These are phyloP conservation scores for Epichloe gansuensis DNA, from an alignment of 2,329 filamentous ascomycete genomes.

Conservation along the genomic window DNA sequence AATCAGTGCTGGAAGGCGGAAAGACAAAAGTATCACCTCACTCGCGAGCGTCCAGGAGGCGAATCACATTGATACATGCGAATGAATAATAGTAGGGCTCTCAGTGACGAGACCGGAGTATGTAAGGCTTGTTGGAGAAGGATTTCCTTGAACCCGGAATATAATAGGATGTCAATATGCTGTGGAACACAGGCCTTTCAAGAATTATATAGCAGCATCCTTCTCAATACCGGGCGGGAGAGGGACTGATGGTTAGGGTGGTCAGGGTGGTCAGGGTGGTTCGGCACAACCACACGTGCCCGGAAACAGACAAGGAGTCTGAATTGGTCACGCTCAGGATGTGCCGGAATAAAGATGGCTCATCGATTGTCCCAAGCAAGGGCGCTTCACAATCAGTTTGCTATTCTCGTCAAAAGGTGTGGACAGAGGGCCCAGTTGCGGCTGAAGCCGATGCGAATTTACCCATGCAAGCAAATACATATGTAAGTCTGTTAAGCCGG, in stretches of 20 bases:
- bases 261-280: neutral
- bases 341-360: neutral
- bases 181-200: constrained; percentile 1
- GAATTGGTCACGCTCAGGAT: neutral
- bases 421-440: neutral
- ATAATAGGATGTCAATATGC: neutral
- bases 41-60: neutral
- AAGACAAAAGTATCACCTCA: neutral
- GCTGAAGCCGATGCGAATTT: neutral
- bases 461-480: neutral
- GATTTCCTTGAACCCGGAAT: neutral
- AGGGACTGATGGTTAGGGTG: neutral
- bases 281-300: neutral
- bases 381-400: neutral
- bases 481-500: neutral
- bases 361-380: neutral
- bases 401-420: neutral
- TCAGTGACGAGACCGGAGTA: neutral
- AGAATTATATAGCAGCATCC: neutral
- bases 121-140: neutral
- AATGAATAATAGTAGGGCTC: neutral
- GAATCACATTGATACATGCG: neutral
- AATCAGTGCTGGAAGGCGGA: neutral
- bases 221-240: neutral
- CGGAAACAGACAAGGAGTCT: neutral